Evolutionary conservation across 345 rosid species (phyloP).

Genomic region (Raphanus sativus): DNA sequence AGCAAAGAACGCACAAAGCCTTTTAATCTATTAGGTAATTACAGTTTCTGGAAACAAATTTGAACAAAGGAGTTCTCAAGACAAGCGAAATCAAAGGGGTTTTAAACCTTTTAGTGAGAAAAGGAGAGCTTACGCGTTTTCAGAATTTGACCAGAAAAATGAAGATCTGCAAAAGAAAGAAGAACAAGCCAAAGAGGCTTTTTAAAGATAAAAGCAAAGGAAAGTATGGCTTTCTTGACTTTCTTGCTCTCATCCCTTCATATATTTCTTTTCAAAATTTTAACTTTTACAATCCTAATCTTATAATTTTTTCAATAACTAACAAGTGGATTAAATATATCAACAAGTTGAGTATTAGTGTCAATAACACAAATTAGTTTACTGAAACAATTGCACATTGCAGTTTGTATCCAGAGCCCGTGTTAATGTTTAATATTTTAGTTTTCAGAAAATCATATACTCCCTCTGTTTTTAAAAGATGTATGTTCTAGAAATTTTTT

Average conservation of each 20-base stretch:
- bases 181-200: background rate
- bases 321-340: background rate
- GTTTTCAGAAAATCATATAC: background rate
- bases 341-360: background rate
- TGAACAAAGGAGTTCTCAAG: background rate
- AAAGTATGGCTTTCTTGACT: background rate
- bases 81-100: background rate
- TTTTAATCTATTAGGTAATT: background rate
- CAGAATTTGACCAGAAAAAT: background rate
- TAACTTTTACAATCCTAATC: background rate
- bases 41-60: background rate
- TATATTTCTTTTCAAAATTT: background rate
- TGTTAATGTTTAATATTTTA: background rate
- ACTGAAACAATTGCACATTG: background rate
- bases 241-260: background rate
- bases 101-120: background rate
- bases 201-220: background rate
- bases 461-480: too few species aligned
- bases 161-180: background rate
- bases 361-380: background rate
- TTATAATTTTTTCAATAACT: background rate
- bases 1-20: background rate
- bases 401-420: background rate
- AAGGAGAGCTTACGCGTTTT: background rate
- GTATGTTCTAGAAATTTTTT: too few species aligned